Evolutionary conservation across 2,329 filamentous ascomycete species (phyloP).

Genomic region (Septoria petroselini): DNA sequence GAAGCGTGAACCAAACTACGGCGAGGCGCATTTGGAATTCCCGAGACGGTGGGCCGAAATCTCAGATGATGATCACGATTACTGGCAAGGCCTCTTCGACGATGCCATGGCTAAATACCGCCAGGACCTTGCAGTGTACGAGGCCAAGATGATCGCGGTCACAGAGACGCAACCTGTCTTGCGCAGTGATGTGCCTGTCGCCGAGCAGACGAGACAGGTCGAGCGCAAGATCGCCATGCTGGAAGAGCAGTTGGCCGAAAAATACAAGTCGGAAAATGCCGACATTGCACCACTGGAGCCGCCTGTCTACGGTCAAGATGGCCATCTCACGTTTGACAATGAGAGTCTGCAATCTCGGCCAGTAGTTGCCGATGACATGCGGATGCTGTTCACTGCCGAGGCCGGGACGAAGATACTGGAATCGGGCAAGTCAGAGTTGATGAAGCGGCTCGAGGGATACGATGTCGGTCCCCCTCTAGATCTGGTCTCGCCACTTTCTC

Average conservation of each 20-base stretch:
- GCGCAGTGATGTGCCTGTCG: slow-evolving; percentile 24
- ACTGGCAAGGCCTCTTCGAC: slow-evolving; percentile 33
- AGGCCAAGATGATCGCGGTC: slow-evolving; percentile 32
- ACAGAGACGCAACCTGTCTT: slow-evolving; percentile 29
- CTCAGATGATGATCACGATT: slow-evolving; percentile 26
- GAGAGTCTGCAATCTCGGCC: slow-evolving; percentile 23
- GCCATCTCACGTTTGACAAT: slow-evolving; percentile 29
- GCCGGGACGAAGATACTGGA: slow-evolving; percentile 50
- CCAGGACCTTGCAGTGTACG: slow-evolving; percentile 33
- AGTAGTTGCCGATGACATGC: slow-evolving; percentile 43
- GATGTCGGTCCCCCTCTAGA: slow-evolving; percentile 31
- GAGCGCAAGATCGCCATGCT: slow-evolving; percentile 33
- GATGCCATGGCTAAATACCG: slow-evolving; percentile 31
- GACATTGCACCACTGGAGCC: slow-evolving; percentile 28
- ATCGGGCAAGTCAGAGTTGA: slow-evolving; percentile 50
- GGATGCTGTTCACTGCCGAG: slow-evolving; percentile 49
- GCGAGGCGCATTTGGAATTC: slow-evolving; percentile 33
- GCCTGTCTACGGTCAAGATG: slow-evolving; percentile 29
- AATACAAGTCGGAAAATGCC: slow-evolving; percentile 28
- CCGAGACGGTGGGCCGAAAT: slow-evolving; percentile 32
- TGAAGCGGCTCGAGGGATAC: slow-evolving; percentile 50
- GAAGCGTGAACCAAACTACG: slow-evolving; percentile 30
- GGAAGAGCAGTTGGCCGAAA: slow-evolving; percentile 34
- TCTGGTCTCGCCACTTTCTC: slow-evolving; percentile 11
- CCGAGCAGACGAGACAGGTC: slow-evolving; percentile 24